Evolutionary conservation across 1,139 yeast species (phyloP).

Genomic region (Nematodospora anomalae): DNA sequence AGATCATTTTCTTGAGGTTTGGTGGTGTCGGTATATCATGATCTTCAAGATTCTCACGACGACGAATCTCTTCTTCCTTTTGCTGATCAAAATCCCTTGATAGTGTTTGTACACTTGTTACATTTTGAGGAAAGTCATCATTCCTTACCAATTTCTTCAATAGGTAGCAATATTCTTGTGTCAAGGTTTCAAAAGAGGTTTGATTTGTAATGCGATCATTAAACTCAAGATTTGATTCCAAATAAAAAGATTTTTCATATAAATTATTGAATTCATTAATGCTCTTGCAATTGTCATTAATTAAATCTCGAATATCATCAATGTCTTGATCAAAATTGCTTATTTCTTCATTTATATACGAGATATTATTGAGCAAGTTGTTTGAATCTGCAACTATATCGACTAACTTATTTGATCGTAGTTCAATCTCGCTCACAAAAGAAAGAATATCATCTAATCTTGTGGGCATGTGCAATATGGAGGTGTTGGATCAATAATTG

Average conservation of each 20-base stretch:
- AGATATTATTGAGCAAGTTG: conserved; percentile 22
- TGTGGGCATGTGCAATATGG: conserved; percentile 10
- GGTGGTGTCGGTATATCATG: conserved; percentile 14
- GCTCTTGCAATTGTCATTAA: conserved; percentile 24
- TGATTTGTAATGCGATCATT: conserved; percentile 41
- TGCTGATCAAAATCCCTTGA: conserved; percentile 12
- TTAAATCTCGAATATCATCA: conserved; percentile 27
- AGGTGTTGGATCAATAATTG: no score
- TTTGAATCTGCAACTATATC: conserved; percentile 24
- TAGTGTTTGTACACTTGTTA: background rate
- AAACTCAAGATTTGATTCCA: conserved; percentile 34
- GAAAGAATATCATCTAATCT: conserved; percentile 32
- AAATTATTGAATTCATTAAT: conserved; percentile 31
- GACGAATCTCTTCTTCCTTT: conserved; percentile 12
- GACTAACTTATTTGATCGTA: conserved; percentile 22
- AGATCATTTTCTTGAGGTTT: conserved; percentile 23
- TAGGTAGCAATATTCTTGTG: conserved; percentile 46
- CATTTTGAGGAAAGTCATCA: conserved; percentile 4
- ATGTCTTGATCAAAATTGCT: conserved; percentile 31
- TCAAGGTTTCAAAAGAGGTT: conserved; percentile 51
- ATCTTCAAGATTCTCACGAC: background rate
- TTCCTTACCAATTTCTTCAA: conserved; percentile 16
- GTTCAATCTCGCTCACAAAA: conserved; percentile 32
- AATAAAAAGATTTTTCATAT: conserved; percentile 32
- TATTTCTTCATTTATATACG: conserved; percentile 23